Evolutionary conservation across 768 basidiomycete species (phyloP), one percentile per base, ranked within the genome.

Genomic region (Leccinum imitatum): DNA sequence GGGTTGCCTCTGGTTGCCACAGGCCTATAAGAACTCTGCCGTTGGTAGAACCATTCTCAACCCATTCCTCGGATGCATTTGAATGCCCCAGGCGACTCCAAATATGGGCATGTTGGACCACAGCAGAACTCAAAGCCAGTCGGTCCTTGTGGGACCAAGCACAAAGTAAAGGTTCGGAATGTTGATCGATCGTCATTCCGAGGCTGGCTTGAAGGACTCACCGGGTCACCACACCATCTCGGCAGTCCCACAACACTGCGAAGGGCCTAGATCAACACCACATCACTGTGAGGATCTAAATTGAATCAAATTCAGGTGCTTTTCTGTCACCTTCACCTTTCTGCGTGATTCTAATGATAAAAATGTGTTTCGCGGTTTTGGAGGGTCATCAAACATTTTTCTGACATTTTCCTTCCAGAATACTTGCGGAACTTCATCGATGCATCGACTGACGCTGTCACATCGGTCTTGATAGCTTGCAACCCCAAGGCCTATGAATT

Each of bases 131-230:
- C 39, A 15, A 41, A 41, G 17, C 51, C 55, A 1, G 37, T 63
- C 3, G 66, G 66, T 23, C 58, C 63, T 4, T 64, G 66, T 41
- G 2, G 66, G 59, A 21, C 63, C 63, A 7, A 67, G 50, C 33
- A 56, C 57, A 19, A 65, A 61, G 46, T 27, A 67, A 1, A 67
- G 57, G 47, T 62, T 65, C 25, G 56, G 63, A 54, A 68, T 59
- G 13, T 64, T 64, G 9, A n/a, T 64, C 58, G 14, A 65, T 61
- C 19, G 63, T 33, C 63, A 63, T 41, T 9, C 63, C 58, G 3
- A 63, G 46, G 19, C 63, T 17, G 54, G 46, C 30, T 31, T 31
- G 0, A 27, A 41, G 3, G n/a, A 30, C 66, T 35, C 17, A 68
- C 63, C 59, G 68, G 7, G 66, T 67, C 35, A 27, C 31, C n/a